Conservation (phyloP, 2,329 filamentous ascomycete genomes). For the Colletotrichum destructivum region DNA sequence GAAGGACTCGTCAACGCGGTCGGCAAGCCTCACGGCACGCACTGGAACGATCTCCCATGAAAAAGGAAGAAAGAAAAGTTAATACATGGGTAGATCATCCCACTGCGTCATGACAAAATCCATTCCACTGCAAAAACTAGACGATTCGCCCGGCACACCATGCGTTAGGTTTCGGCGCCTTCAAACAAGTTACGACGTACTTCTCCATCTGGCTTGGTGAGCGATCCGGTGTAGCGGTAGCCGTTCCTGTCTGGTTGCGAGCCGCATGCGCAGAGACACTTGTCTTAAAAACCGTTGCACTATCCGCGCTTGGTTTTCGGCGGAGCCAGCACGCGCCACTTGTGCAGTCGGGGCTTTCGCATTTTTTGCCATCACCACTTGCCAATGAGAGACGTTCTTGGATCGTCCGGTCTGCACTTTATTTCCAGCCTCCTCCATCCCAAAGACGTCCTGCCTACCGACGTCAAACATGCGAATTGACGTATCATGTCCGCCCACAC, state of each 20-base stretch:
- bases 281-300: background rate
- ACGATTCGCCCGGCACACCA: no score
- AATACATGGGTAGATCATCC: no score
- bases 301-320: background rate
- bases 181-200: no score
- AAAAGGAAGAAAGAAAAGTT: no score
- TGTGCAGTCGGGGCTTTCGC: background rate
- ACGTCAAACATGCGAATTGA: background rate
- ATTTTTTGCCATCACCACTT: background rate
- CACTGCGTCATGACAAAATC: no score
- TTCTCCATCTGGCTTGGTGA: conserved; percentile 1
- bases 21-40: background rate
- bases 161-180: no score
- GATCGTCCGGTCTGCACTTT: background rate
- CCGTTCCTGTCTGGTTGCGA: background rate
- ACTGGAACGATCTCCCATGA: no score
- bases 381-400: conserved; percentile 4
- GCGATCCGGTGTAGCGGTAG: background rate
- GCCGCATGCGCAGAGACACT: conserved; percentile 11
- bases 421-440: background rate
- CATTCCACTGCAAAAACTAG: no score
- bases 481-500: background rate
- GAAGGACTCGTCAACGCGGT: no score
- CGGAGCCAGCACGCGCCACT: background rate
- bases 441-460: background rate